Evolutionary conservation across 176 grass and related monocot species (phyloP), one percentile per base, ranked within the genome.

Genomic region (Hordeum vulgare): DNA sequence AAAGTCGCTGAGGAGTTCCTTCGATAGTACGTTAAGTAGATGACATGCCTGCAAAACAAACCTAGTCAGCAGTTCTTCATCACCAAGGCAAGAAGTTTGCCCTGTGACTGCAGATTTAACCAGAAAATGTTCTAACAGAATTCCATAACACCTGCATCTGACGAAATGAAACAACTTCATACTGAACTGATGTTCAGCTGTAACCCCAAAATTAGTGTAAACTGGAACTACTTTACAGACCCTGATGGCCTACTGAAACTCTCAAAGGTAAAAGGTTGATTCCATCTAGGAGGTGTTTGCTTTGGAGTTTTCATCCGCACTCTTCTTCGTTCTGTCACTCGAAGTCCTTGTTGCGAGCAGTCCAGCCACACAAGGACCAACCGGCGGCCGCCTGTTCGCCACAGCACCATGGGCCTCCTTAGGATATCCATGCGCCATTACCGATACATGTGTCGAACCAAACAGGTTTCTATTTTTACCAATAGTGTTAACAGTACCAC

Each of bases 1-100:
- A 87, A 97, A 97, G 66, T 97, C 91, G 65, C 88, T 88, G 56
- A 97, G 83, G 69, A 92, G 89, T 81, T 94, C 94, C 66, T 97
- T 97, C 10, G 94, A 97, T 72, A 97, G 71, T 84, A 97, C 64
- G 69, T 88, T 89, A 73, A 97, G 76, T 82, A 97, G 85, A 94
- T 97, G 91, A 13, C 91, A 97, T 76, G 91, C 89, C 94, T 97
- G 73, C 36, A 69, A 11, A 86, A 64, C 60, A 75, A 53, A 69
- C 12, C 21, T 6, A 67, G 26, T 88, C 31, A 80, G 33, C 57
- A 74, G 20, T 28, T 74, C 71, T 63, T 40, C 26, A 81, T 57
- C 57, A 62, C 56, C 61, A 54, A 54, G 51, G 51, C 51, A 71
- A 72, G 31, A 42, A 75, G 10, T 61, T 82, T 61, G 21, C 53